These are phyloP conservation scores for Leishmania amazonensis DNA, from an alignment of 208 protist species.

Conservation along the genomic window DNA sequence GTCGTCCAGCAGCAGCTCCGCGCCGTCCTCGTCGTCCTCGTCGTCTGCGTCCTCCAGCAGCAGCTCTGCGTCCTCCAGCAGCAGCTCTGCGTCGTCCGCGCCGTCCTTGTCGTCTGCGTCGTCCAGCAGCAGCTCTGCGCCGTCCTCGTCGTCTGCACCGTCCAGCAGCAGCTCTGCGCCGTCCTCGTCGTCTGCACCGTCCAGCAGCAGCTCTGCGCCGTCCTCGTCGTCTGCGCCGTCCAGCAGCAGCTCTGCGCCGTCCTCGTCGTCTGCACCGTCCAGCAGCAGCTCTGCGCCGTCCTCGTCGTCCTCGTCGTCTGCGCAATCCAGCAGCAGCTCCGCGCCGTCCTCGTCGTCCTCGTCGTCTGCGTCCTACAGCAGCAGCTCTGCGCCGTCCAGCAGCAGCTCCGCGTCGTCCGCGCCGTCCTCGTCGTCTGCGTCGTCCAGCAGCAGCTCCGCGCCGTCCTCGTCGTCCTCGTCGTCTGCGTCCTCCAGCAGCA, in stretches of 20 bases:
- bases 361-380: neutral
- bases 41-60: too few relatives aligned
- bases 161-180: neutral
- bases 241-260: neutral
- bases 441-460: neutral
- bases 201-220: neutral
- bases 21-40: too few relatives aligned
- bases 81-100: too few relatives aligned
- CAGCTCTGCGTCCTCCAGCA: too few relatives aligned
- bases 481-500: too few relatives aligned
- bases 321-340: neutral
- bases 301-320: neutral
- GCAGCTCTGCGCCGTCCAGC: neutral
- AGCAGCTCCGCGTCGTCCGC: neutral
- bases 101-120: too few relatives aligned
- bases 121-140: neutral
- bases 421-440: neutral
- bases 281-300: neutral
- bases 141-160: slow-evolving; percentile 2
- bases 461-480: too few relatives aligned
- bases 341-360: neutral
- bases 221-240: neutral
- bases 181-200: neutral
- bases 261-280: neutral
- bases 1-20: too few relatives aligned